Conservation (phyloP, 1,284 basidiomycete genomes). For the Stereum hirsutum region DNA sequence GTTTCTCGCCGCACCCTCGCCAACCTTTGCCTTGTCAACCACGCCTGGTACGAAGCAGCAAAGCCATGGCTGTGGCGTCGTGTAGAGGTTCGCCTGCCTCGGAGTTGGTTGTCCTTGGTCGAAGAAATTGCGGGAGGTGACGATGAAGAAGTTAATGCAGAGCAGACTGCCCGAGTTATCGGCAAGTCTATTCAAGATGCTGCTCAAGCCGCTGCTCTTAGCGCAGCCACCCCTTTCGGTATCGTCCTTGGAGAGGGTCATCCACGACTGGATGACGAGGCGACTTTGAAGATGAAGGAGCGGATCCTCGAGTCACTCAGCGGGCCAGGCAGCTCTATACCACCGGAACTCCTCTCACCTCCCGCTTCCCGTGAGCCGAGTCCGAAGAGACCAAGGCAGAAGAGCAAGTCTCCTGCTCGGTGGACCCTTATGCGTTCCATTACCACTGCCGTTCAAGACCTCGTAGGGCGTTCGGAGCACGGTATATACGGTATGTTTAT, state of each 20-base stretch:
- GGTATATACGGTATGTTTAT: conserved; percentile 56
- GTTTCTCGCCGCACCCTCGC: conserved; percentile 52
- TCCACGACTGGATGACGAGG: conserved; percentile 31
- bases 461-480: conserved; percentile 49
- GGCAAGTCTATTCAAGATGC: conserved; percentile 53
- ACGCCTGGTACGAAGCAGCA: conserved; percentile 66
- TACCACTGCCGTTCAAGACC: conserved; percentile 61
- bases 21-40: conserved; percentile 64
- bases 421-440: conserved; percentile 75
- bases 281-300: conserved; percentile 45
- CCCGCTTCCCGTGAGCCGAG: conserved; percentile 73
- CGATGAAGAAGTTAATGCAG: conserved; percentile 36
- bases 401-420: conserved; percentile 70
- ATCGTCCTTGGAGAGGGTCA: no score
- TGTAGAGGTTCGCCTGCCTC: conserved; percentile 70
- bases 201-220: conserved; percentile 43
- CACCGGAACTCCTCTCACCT: conserved; percentile 65
- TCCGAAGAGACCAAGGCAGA: conserved; percentile 59
- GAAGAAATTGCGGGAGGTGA: conserved; percentile 70
- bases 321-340: conserved; percentile 56
- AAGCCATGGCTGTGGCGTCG: conserved; percentile 76
- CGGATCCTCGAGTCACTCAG: conserved; percentile 49
- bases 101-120: conserved; percentile 70
- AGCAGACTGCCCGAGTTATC: conserved; percentile 54
- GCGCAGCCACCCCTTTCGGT: conserved; percentile 17